Conservation (phyloP, 2,329 filamentous ascomycete species). For the Biscogniauxia marginata region DNA sequence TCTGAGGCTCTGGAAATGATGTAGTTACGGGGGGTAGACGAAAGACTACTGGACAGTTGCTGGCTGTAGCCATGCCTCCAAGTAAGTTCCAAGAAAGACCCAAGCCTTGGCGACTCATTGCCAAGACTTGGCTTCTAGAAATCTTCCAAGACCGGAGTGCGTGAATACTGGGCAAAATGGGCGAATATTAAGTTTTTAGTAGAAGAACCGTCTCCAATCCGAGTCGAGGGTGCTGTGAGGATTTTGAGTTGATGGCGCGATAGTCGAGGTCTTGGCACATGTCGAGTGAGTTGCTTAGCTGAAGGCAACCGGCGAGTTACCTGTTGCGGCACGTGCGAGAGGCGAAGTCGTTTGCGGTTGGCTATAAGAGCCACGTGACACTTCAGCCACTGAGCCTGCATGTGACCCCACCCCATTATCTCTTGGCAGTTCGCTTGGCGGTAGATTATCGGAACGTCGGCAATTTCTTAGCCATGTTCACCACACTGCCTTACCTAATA, state of each 20-base stretch:
- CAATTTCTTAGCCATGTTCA: neutral
- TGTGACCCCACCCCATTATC: too few relatives aligned
- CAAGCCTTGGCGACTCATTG: conserved; percentile 24
- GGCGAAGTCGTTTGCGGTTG: neutral
- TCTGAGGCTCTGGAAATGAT: conserved; percentile 17
- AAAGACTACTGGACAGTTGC: neutral
- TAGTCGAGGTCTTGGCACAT: neutral
- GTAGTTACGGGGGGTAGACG: conserved; percentile 10
- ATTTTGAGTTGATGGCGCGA: neutral
- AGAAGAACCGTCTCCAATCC: neutral
- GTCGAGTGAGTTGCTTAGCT: neutral
- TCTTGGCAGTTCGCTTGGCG: neutral
- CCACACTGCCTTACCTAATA: neutral
- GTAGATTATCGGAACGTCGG: neutral
- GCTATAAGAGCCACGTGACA: neutral
- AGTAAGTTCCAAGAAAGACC: conserved; percentile 12
- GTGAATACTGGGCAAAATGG: conserved; percentile 3
- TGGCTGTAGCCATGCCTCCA: conserved; percentile 1
- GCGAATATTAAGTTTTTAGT: neutral
- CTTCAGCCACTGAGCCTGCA: neutral
- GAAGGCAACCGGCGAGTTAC: neutral
- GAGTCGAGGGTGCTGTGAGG: neutral
- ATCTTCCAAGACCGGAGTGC: conserved; percentile 2
- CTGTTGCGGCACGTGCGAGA: neutral
- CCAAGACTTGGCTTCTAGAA: conserved; percentile 19